phyloP scores from a whole-genome alignment of 1,284 basidiomycete genomes.

The Cutaneotrichosporon cavernicola region DNA sequence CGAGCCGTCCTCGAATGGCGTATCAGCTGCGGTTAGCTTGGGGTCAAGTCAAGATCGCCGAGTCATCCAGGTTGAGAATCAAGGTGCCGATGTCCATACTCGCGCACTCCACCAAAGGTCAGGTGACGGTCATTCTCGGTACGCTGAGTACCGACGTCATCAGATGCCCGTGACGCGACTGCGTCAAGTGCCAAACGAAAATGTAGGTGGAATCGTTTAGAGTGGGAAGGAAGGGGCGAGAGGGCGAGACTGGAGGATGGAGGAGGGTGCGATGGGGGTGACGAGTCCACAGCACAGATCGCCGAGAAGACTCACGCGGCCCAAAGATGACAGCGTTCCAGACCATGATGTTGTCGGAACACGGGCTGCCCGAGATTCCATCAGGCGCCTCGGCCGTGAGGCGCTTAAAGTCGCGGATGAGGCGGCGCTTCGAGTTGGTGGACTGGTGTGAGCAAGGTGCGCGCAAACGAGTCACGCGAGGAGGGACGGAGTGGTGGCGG shows the following conservation, averaged over 20 bases:
- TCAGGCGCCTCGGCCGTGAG: constrained; percentile 90
- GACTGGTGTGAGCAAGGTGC: constrained; percentile 57
- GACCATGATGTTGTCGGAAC: constrained; percentile 96
- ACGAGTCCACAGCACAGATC: not conserved
- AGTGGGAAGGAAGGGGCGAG: constrained; percentile 14
- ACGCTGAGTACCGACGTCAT: not conserved
- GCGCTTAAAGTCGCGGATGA: constrained; percentile 94
- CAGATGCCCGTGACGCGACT: not conserved
- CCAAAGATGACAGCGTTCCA: constrained; percentile 99
- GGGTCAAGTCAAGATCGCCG: not conserved
- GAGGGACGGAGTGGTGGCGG: not conserved
- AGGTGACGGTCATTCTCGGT: not conserved
- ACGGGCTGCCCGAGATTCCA: constrained; percentile 93
- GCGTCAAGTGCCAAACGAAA: constrained; percentile 9
- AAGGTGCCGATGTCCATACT: constrained; percentile 8
- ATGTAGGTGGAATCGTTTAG: not conserved
- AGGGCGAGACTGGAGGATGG: constrained; percentile 9
- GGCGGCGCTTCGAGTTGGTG: constrained; percentile 80
- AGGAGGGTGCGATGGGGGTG: constrained; percentile 4
- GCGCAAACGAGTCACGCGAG: not conserved
- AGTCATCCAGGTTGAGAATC: not conserved
- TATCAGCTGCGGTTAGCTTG: constrained; percentile 67
- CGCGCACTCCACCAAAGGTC: not conserved
- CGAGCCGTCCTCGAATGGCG: constrained; percentile 97
- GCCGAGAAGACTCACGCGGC: constrained; percentile 65